Base-by-base conservation (phyloP, 78 protist species). In the Polysphondylium violaceum region DNA sequence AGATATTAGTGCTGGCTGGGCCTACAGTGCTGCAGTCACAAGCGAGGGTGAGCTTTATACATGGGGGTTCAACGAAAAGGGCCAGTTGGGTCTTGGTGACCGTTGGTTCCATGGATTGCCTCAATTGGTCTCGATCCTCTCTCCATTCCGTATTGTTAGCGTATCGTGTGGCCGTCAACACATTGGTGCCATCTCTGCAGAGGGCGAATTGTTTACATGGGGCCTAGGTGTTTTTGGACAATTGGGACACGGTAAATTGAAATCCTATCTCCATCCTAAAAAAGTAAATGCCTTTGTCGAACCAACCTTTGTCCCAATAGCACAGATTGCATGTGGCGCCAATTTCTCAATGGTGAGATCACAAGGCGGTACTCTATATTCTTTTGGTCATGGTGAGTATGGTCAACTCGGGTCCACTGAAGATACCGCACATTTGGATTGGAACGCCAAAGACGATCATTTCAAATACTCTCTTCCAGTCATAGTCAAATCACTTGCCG, bases 11-110 rank as follows among this genome's bases (percentile, higher is more conserved):
- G 94, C 87, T 16, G 94, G 94, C 19, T 88, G 87, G 83, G 94
- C 94, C 31, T 88, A 63, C 35, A 43, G 55, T 40, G 85, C 88
- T 3, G 94, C 77, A 0, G 94, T 73, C 0, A 61, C 86, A 0
- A 31, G 31, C 35, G n/a, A 44, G 0, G 94, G 94, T 25, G 36
- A 77, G 17, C 58, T 88, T 17, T 88, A 19, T 61, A 88, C 89
- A 21, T 88, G 94, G 94, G 94, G 94, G 25, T 88, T 88, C 87
- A 88, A 88, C 50, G 94, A 88, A 50, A 88, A 88, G 29, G 94
- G 94, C 43, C 94, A 88, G 38, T 56, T 88, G 1, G 94, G 94
- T 38, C 21, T 88, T 12, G 87, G 87, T 41, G 47, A 88, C 51
- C 21, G 94, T 23, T 88, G 86, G 83, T 78, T 58, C 19, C 71